These are phyloP conservation scores for Codiaeum variegatum DNA, from an alignment of 441 rosid genomes.

Conservation along the genomic window DNA sequence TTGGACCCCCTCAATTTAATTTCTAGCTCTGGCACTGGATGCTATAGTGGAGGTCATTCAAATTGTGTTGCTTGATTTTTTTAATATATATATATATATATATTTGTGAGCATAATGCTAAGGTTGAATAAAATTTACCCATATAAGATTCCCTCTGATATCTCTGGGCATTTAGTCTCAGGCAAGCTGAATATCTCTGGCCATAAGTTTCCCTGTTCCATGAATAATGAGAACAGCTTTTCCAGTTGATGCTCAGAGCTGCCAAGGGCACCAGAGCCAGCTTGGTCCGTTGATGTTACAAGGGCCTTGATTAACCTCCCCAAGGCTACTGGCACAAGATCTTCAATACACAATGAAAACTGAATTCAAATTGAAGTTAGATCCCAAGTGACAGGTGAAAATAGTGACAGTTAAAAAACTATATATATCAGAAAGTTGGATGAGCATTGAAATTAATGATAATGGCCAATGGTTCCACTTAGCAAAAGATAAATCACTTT, in stretches of 20 bases:
- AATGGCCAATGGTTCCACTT: not conserved
- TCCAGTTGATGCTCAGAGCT: constrained; percentile 64
- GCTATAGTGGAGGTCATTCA: not conserved
- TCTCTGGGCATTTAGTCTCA: constrained; percentile 64
- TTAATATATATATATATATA: not conserved
- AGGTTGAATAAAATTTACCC: constrained; percentile 46
- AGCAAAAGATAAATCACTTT: not conserved
- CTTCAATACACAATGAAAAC: constrained; percentile 95
- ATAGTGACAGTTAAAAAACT: constrained; percentile 9
- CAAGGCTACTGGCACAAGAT: constrained; percentile 83
- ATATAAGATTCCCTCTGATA: constrained; percentile 76
- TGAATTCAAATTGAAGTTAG: constrained; percentile 40
- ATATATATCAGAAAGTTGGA: not conserved
- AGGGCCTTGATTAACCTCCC: constrained; percentile 84
- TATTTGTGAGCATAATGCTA: not conserved
- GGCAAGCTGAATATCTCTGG: constrained; percentile 76
- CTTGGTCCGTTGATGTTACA: constrained; percentile 53
- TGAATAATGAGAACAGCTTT: constrained; percentile 81
- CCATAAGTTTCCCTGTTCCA: constrained; percentile 95
- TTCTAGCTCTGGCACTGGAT: too few relatives aligned
- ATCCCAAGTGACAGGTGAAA: constrained; percentile 14
- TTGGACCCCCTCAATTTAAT: too few relatives aligned
- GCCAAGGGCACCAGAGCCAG: constrained; percentile 33
- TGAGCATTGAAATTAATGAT: constrained; percentile 10
- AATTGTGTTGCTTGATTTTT: not conserved